A percentile compares a stretch with the other conserved stretches of the same genome.
phyloP scores from a whole-genome alignment of 345 rosid genomes.

The Sonneratia alba region DNA sequence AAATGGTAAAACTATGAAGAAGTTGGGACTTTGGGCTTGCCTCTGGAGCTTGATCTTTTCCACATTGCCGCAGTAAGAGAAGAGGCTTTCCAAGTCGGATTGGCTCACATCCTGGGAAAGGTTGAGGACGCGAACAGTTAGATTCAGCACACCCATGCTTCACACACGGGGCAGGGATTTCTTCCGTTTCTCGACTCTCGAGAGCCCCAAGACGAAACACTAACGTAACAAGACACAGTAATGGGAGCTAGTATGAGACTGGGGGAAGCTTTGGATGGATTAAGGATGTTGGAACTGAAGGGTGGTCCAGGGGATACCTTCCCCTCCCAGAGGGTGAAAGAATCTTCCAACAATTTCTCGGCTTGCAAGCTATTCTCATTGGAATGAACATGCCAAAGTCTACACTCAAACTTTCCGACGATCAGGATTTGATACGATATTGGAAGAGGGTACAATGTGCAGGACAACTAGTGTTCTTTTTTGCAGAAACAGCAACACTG shows the following conservation, averaged over 20 bases:
- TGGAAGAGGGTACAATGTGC: not conserved
- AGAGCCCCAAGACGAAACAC: not conserved
- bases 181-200: not conserved
- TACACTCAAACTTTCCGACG: not conserved
- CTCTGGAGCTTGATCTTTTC: constrained; percentile 21
- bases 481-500: not conserved
- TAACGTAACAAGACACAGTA: not conserved
- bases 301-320: not conserved
- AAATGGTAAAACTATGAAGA: not conserved
- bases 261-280: not conserved
- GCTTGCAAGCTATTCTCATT: not conserved
- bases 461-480: not conserved
- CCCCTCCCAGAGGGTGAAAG: not conserved
- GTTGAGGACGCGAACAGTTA: constrained; percentile 25
- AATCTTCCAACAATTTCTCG: not conserved
- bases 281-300: not conserved
- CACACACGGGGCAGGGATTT: not conserved
- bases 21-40: constrained; percentile 4
- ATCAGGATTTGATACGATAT: not conserved
- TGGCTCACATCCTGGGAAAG: constrained; percentile 19
- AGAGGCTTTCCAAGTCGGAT: constrained; percentile 19
- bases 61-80: constrained; percentile 38
- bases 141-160: constrained; percentile 12
- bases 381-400: not conserved
- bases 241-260: not conserved